Conservation (phyloP, 73 alveolate genomes). For the Symbiodinium natans region DNA sequence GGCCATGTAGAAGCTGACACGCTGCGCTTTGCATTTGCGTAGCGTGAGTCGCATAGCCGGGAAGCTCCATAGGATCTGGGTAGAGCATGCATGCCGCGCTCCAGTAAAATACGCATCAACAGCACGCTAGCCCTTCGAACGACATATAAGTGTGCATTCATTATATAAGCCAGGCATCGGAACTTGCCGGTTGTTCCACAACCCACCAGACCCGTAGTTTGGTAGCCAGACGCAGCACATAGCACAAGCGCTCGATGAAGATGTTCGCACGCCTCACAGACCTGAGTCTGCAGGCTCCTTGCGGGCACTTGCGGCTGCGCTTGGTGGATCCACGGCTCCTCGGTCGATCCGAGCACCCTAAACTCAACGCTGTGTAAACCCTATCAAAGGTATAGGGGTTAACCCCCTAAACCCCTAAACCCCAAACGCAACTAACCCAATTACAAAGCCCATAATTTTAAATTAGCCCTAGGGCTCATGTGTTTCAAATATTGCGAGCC, state of each 20-base stretch:
- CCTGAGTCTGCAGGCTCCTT: neutral
- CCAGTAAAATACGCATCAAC: too few species aligned
- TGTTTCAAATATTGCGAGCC: too few species aligned
- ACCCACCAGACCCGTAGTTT: neutral
- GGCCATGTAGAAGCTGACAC: neutral
- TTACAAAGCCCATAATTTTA: too few species aligned
- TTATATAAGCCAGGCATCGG: neutral
- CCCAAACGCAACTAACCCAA: too few species aligned
- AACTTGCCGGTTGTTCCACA: neutral
- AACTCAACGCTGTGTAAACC: too few species aligned
- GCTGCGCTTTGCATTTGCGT: neutral
- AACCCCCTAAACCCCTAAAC: too few species aligned
- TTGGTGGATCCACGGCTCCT: neutral
- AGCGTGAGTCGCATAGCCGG: neutral
- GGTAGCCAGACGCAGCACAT: neutral
- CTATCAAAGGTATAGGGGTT: too few species aligned
- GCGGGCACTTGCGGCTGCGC: neutral
- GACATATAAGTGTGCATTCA: too few species aligned
- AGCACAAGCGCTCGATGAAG: neutral
- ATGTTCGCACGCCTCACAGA: neutral
- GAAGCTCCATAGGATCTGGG: neutral
- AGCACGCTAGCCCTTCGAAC: too few species aligned
- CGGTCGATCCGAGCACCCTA: neutral
- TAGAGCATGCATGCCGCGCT: too few species aligned
- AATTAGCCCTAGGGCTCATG: too few species aligned